Evolutionary conservation across 495 filamentous ascomycete species (phyloP), one percentile per base, ranked within the genome.

Genomic region (Xylaria scruposa): DNA sequence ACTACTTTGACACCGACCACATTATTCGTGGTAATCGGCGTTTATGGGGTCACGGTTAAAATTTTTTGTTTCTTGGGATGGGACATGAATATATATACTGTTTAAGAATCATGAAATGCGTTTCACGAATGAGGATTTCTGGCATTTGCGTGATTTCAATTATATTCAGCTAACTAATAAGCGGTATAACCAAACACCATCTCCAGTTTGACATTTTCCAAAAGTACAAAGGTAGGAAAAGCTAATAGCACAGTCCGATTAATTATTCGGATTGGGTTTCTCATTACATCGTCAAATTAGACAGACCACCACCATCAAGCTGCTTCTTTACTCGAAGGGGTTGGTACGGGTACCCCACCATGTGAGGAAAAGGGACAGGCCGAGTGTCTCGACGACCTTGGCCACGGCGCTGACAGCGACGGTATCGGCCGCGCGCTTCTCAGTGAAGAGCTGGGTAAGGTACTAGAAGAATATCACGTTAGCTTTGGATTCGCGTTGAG

Each of bases 261-360:
- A n/a, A n/a, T n/a, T 47, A 21, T 60, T 56, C 19, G 31, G 29
- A 61, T 53, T 46, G 33, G 46, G 17, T 24, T 73, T 44, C 21
- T 44, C 38, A 42, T 53, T 63, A 70, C 40, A 40, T 63, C 60
- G 63, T 59, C 36, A 19, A 72, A 76, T 73, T 66, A 79, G 54
- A 31, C 73, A 67, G 8, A 44, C 33, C 29, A 9, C n/a, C n/a
- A 31, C 26, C 63, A 26, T 38, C 46, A 7, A 63, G n/a, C 71
- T 46, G 7, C 46, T 58, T 15, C 17, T 74, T 81, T 85, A 87
- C 44, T 92, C 89, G 80, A 93, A 93, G 49, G 94, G 92, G 84
- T 93, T 92, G 80, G 94, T 97, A 75, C 91, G 90, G 66, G 95
- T 97, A 74, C 96, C 96, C 96, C 96, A 99, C 91, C 92, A 99